Evolutionary conservation across 2,329 filamentous ascomycete genomes (phyloP), one percentile per base, ranked within the genome.

Genomic region (Colletotrichum orchidophilum): DNA sequence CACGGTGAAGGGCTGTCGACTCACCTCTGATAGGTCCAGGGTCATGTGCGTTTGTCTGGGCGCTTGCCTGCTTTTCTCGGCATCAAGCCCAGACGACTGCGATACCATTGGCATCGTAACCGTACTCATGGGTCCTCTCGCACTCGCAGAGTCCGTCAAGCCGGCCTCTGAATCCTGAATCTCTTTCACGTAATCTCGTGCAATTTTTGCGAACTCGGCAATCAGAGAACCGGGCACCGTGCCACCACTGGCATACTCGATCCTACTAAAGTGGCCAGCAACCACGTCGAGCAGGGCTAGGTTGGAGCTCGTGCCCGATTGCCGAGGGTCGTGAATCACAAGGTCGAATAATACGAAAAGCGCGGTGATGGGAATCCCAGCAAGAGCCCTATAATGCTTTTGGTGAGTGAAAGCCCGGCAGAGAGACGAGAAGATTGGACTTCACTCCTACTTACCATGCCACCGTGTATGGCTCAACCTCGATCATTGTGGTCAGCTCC

Each of bases 321-420:
- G 77, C 5, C 60, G 73, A 1, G 81, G 81, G 50, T 82, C 78
- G 67, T 82, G 80, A 5, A 83, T 74, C 1, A 84, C 78, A 13
- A 82, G 76, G 63, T 85, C 83, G 58, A 84, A 84, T 1, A 85
- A 73, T 9, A 83, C 79, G 31, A 84, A 82, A 0, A 83, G 73
- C 0, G 80, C 80, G 0, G 78, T 76, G 8, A 84, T 67, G 0
- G 83, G 83, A 2, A 83, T 76, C 13, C 79, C 77, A 1, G 76
- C 80, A 1, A 81, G 70, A 15, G 82, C 70, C 75, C 79, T 80
- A 13, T n/a, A 11, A 26, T 18, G 3, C 7, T 1, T 6, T 50
- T 18, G 5, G 0, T 21, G 5, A 53, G 49, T 53, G 12, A 27
- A 31, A 18, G 7, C 24, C 3, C 21, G 31, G n/a, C 3, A 7